phyloP scores from a whole-genome alignment of 2,329 filamentous ascomycete species.

The Neonectria punicea region DNA sequence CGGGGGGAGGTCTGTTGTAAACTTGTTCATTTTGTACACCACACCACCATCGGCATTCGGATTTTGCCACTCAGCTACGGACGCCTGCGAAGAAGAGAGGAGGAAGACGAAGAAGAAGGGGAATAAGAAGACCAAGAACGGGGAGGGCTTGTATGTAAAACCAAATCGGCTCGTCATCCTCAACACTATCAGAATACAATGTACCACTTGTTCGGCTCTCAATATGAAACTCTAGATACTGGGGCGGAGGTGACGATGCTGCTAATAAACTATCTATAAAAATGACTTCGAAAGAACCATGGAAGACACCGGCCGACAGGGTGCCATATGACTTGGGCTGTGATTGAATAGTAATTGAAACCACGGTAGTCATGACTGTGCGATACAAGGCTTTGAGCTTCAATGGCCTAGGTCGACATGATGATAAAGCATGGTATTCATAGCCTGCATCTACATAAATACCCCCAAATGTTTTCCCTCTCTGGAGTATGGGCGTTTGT shows the following conservation, averaged over 20 bases:
- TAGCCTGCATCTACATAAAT: not conserved
- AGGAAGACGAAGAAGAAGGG: constrained; percentile 28
- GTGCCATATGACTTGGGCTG: too few relatives aligned
- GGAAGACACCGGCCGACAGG: too few relatives aligned
- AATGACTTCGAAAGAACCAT: not conserved
- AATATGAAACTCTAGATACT: not conserved
- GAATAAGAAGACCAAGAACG: not conserved
- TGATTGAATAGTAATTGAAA: not conserved
- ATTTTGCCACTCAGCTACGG: constrained; percentile 36
- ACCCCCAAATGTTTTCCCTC: not conserved
- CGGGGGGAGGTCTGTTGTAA: constrained; percentile 36
- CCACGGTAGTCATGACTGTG: not conserved
- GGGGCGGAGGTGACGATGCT: too few relatives aligned
- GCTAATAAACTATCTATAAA: not conserved
- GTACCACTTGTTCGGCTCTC: constrained; percentile 32
- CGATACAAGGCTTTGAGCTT: not conserved
- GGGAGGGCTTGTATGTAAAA: constrained; percentile 41
- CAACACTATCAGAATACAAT: constrained; percentile 41
- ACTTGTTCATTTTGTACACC: constrained; percentile 44
- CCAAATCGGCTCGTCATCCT: constrained; percentile 42
- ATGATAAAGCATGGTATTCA: not conserved
- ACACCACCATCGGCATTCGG: constrained; percentile 39
- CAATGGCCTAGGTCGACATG: too few relatives aligned
- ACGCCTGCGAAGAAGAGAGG: constrained; percentile 32
- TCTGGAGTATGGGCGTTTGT: too few relatives aligned